These are phyloP conservation scores for Tulasnella sp. DNA, from an alignment of 768 basidiomycete species.

Conservation along the genomic window DNA sequence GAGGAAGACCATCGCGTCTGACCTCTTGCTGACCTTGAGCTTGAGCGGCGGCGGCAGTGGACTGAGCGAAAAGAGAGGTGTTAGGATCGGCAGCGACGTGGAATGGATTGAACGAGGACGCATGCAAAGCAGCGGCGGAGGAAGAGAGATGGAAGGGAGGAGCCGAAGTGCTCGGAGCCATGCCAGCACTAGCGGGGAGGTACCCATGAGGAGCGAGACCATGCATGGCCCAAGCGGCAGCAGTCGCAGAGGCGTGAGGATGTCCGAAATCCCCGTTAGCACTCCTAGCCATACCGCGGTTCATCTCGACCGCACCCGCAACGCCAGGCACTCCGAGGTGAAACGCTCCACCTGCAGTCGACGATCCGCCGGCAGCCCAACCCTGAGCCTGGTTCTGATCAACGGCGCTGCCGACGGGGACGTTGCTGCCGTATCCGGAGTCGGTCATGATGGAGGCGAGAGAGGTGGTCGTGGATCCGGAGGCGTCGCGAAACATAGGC, in stretches of 20 bases:
- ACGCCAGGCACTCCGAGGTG: not conserved
- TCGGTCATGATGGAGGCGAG: not conserved
- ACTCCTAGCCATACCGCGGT: not conserved
- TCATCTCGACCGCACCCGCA: not conserved
- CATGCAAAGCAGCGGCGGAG: not conserved
- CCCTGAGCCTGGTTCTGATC: not conserved
- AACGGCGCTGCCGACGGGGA: not conserved
- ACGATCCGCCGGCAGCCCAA: not conserved
- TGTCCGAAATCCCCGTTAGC: not conserved
- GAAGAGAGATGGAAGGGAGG: not conserved
- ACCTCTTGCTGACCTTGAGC: too few relatives aligned
- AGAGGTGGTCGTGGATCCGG: constrained; percentile 20
- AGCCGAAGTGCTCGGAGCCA: too few relatives aligned
- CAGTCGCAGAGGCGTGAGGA: not conserved
- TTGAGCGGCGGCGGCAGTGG: too few relatives aligned
- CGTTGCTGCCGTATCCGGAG: not conserved
- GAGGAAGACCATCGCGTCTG: not conserved
- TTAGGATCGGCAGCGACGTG: too few relatives aligned
- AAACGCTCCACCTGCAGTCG: not conserved
- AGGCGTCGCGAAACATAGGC: constrained; percentile 32
- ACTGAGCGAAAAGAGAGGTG: too few relatives aligned
- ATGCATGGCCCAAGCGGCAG: not conserved
- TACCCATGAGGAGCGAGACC: not conserved
- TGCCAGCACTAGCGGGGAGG: not conserved
- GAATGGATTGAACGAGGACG: not conserved